Conservation (phyloP, 345 rosid genomes). For the Hibiscus trionum region DNA sequence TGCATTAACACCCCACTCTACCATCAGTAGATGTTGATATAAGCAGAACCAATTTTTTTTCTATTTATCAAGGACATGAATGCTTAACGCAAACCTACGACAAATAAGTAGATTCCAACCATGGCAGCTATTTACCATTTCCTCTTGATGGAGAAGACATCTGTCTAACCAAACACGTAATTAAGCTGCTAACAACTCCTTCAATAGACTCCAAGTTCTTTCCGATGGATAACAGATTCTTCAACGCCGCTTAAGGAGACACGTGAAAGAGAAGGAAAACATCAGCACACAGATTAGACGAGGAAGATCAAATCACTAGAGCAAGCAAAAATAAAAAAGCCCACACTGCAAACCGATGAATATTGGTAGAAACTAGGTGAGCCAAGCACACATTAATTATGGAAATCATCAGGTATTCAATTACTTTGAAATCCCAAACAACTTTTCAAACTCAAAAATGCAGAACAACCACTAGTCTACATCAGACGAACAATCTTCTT, state of each 20-base stretch:
- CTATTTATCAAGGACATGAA: not conserved
- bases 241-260: conserved; percentile 42
- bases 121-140: conserved; percentile 33
- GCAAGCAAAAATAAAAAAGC: not conserved
- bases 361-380: not conserved
- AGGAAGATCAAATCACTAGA: not conserved
- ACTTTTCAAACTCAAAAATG: not conserved
- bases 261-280: not conserved
- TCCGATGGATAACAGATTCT: conserved; percentile 43
- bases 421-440: not conserved
- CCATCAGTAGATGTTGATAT: not conserved
- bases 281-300: not conserved
- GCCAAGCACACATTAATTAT: not conserved
- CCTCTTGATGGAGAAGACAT: conserved; percentile 46
- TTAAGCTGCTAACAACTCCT: conserved; percentile 51
- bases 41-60: not conserved
- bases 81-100: not conserved
- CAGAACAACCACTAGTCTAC: not conserved
- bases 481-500: not conserved
- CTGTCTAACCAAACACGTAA: conserved; percentile 45
- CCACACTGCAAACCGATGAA: not conserved
- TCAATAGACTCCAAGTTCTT: conserved; percentile 37
- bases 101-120: conserved; percentile 3
- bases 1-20: not conserved
- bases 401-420: not conserved